phyloP scores from a whole-genome alignment of 2,329 filamentous ascomycete genomes.

The Fusarium sp. region DNA sequence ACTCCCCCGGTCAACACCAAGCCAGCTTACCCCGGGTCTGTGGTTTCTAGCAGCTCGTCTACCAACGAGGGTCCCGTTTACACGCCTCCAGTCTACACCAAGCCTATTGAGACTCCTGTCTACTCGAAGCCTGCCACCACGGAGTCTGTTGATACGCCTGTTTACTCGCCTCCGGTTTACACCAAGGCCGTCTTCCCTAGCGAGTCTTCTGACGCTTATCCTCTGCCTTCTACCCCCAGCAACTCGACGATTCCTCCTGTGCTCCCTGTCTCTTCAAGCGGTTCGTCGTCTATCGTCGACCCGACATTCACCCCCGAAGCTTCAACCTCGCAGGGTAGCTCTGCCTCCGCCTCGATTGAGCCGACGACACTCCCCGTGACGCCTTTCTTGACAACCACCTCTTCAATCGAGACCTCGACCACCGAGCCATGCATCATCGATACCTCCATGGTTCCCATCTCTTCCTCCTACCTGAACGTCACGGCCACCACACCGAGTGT shows the following conservation, averaged over 20 bases:
- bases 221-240: background rate
- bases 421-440: constrained; percentile 49
- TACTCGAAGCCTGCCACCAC: constrained; percentile 6
- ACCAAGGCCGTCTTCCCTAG: constrained; percentile 8
- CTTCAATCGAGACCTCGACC: background rate
- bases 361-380: constrained; percentile 16
- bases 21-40: background rate
- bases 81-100: constrained; percentile 28
- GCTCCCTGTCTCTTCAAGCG: background rate
- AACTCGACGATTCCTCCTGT: constrained; percentile 22
- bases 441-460: constrained; percentile 49
- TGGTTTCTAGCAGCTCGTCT: background rate
- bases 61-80: constrained; percentile 19
- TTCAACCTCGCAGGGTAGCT: background rate
- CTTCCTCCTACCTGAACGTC: constrained; percentile 41
- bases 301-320: background rate
- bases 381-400: constrained; percentile 13
- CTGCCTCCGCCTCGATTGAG: background rate
- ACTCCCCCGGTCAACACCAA: constrained; percentile 11
- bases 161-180: constrained; percentile 28
- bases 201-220: constrained; percentile 12
- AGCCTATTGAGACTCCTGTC: constrained; percentile 11
- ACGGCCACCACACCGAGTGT: constrained; percentile 37
- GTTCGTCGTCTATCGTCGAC: background rate
- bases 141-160: constrained; percentile 6